Conservation (phyloP, 345 rosid genomes). For the Dipteronia sinensis region DNA sequence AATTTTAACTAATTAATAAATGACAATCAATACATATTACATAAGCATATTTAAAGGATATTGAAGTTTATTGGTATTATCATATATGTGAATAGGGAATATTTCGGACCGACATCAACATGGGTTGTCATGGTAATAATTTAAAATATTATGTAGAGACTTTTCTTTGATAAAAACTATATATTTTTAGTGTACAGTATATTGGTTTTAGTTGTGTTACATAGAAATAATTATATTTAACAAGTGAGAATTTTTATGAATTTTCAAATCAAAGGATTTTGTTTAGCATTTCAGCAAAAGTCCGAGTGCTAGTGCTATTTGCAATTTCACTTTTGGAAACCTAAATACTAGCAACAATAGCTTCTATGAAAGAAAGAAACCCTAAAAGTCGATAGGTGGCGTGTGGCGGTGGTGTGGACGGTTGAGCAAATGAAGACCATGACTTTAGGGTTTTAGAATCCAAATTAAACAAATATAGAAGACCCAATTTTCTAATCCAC, state of each 20-base stretch:
- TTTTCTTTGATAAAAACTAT: too few relatives aligned
- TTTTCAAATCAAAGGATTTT: too few relatives aligned
- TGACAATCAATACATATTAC: too few relatives aligned
- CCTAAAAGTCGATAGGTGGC: not conserved
- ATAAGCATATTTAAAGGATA: too few relatives aligned
- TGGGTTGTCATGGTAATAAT: not conserved
- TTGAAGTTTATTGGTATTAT: too few relatives aligned
- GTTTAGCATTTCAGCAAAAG: too few relatives aligned
- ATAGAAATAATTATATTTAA: too few relatives aligned
- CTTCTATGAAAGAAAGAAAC: not conserved
- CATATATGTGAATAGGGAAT: not conserved
- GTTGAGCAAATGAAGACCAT: not conserved
- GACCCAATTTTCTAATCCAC: constrained; percentile 13
- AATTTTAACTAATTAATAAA: too few relatives aligned
- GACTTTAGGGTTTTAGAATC: constrained; percentile 30
- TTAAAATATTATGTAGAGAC: not conserved
- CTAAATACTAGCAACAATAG: not conserved
- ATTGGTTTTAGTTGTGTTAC: too few relatives aligned
- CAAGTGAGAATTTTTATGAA: too few relatives aligned
- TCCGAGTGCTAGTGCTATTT: too few relatives aligned
- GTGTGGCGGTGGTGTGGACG: constrained; percentile 8
- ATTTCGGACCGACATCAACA: not conserved
- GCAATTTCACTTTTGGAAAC: not conserved
- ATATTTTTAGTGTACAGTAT: too few relatives aligned
- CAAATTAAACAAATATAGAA: not conserved